Evolutionary conservation across 2,329 filamentous ascomycete genomes (phyloP), one percentile per base, ranked within the genome.

Genomic region (Basipetospora sp.): DNA sequence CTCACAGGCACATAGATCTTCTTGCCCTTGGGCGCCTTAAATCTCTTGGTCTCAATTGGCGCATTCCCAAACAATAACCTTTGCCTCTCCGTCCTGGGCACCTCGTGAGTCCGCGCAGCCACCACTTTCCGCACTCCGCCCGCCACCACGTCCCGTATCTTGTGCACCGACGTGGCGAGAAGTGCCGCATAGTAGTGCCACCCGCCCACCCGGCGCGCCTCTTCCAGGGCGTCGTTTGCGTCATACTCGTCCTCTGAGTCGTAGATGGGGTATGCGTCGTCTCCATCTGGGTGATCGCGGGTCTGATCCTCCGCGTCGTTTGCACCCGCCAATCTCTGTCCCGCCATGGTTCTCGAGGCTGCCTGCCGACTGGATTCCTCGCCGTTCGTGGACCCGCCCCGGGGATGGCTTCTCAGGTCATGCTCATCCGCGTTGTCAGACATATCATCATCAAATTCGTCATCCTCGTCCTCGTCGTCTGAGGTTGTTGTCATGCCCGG

Each of bases 1-100:
- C 90, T 77, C 39, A 96, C 80, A 11, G 88, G 88, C 17, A 98
- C 90, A 51, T 96, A 88, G 42, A 98, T 96, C 56, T 83, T 83
- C 73, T 87, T 88, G 38, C 82, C 82, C 55, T 74, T 77, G 10
- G 82, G 82, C 8, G 82, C 81, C 53, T 75, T 78, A 62, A 86
- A 74, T 47, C 60, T 67, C 55, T 67, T 71, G 20, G 56, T 64
- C 44, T 69, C 65, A 18, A 77, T 66, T 59, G 76, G 48, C 50
- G 68, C 58, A 35, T 57, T 52, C 5, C 71, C 71, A 28, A 76
- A 71, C 9, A 74, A 61, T 49, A 64, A 59, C 43, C 65, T 56
- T 27, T 64, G 58, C 17, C 69, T 58, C 57, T 73, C 56, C 58
- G 71, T 62, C 49, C 73, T 57, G 50, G 74, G 69, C 56, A 84